A percentile compares a stretch with the other conserved stretches of the same genome.
Evolutionary conservation across 2,329 filamentous ascomycete species (phyloP).

Genomic region (Calonectria pseudoturangicola): DNA sequence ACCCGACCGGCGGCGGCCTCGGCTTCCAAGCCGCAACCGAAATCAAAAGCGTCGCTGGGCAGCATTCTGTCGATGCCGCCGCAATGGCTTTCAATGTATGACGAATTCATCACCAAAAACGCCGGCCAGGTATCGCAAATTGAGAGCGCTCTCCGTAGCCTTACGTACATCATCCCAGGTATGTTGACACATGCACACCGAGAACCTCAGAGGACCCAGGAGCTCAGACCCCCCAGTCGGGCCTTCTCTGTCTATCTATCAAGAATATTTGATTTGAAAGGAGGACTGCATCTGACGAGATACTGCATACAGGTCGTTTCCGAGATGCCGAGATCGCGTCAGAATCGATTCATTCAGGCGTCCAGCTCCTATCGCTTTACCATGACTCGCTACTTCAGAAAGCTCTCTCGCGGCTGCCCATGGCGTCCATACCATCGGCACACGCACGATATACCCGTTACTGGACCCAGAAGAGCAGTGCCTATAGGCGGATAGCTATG

Average conservation of each 20-base stretch:
- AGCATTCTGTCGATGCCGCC: constrained; percentile 75
- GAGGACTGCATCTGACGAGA: constrained; percentile 22
- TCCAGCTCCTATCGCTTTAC: constrained; percentile 93
- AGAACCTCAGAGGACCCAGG: background rate
- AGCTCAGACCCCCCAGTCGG: background rate
- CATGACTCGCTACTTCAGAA: constrained; percentile 90
- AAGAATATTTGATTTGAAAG: background rate
- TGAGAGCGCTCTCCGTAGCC: constrained; percentile 91
- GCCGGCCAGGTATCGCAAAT: constrained; percentile 95
- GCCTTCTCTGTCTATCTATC: background rate
- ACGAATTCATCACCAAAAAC: constrained; percentile 96
- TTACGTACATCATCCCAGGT: constrained; percentile 98
- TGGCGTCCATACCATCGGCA: constrained; percentile 71
- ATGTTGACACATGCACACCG: constrained; percentile 41
- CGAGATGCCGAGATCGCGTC: constrained; percentile 96
- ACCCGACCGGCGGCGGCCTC: constrained; percentile 45
- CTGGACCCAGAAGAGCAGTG: constrained; percentile 77
- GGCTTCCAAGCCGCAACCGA: constrained; percentile 46
- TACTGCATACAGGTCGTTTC: constrained; percentile 78
- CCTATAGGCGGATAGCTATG: constrained; percentile 88
- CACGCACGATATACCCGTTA: constrained; percentile 81
- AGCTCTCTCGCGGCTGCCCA: constrained; percentile 74
- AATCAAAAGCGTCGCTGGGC: constrained; percentile 52
- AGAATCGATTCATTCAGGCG: constrained; percentile 90
- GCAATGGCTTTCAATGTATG: constrained; percentile 83